Evolutionary conservation across 306 rosid genomes (phyloP), one percentile per base, ranked within the genome.

Genomic region (Gastrolobium bilobum): DNA sequence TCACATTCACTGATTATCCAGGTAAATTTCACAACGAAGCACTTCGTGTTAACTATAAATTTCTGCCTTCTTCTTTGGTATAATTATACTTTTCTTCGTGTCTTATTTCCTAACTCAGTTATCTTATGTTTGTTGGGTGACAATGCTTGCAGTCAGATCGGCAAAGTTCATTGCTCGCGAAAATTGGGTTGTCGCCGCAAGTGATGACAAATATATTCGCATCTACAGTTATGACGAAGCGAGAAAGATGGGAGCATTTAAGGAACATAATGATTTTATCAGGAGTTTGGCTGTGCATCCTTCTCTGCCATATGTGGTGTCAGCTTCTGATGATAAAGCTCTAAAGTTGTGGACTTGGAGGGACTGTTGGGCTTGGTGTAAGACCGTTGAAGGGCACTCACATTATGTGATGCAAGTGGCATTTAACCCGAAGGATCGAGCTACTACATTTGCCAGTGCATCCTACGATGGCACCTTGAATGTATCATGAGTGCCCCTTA

Each of bases 321-420:
- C 93, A 35, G 86, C 90, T 31, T 88, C 94, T 14, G 92, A 88
- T 54, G 94, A 88, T 71, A 84, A 78, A 15, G 85, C 81, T 31
- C 54, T 87, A 5, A 90, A 89, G 82, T 72, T 85, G 60, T 92
- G 94, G 94, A 85, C 88, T 66, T 90, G 94, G 92, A 81, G 59
- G 5, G 70, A 88, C 68, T 80, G 68, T 50, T 92, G 97, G 97
- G 13, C 54, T 6, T 84, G 91, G 50, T 3, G 15, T 61, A 53
- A 81, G 64, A 77, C 39, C 71, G 88, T 88, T 39, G 87, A 81
- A 71, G 94, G 93, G 1, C 89, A 92, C 62, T 82, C 91, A 4
- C 92, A 92, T 71, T 85, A 92, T 86, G 92, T 87, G 83, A 90
- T 92, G 94, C 92, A 90, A 82, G 88, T 82, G 42, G 82, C 87